These are phyloP conservation scores for Chlorella sp. DNA, from an alignment of 139 green algal genomes.

Conservation along the genomic window DNA sequence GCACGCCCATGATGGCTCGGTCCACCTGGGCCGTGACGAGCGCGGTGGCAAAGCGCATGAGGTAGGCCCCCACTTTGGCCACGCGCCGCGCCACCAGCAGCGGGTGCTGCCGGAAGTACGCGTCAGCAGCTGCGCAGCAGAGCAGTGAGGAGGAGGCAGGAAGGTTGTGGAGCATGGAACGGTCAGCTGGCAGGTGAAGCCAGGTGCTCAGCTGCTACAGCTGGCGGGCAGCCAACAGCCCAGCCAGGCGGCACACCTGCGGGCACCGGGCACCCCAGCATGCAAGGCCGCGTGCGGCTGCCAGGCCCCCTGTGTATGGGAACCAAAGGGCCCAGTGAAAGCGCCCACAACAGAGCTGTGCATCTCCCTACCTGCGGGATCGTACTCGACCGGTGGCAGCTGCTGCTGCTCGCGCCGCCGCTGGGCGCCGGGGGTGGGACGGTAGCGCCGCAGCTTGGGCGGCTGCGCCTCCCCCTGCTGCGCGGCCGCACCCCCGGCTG, in stretches of 20 bases:
- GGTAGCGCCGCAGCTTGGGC: too few species aligned
- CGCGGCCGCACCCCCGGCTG: not conserved
- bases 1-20: not conserved
- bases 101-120: slow-evolving; percentile 4
- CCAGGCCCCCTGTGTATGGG: too few species aligned
- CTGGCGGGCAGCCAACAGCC: not conserved
- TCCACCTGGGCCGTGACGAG: slow-evolving; percentile 5
- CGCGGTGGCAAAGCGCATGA: slow-evolving; percentile 14
- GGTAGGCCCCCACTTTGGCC: not conserved
- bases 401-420: slow-evolving; percentile 9
- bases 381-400: not conserved
- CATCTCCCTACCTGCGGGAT: not conserved
- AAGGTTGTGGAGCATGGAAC: not conserved
- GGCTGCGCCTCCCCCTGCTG: not conserved
- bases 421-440: too few species aligned
- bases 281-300: not conserved
- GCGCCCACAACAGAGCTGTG: too few species aligned
- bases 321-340: too few species aligned
- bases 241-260: not conserved
- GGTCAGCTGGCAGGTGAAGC: too few species aligned
- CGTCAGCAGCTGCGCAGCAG: not conserved
- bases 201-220: too few species aligned
- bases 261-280: not conserved
- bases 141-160: not conserved
- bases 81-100: slow-evolving; percentile 28